A percentile compares a stretch with the other conserved stretches of the same genome.
Evolutionary conservation across 768 basidiomycete species (phyloP).

Genomic region (Boletus fagicola): DNA sequence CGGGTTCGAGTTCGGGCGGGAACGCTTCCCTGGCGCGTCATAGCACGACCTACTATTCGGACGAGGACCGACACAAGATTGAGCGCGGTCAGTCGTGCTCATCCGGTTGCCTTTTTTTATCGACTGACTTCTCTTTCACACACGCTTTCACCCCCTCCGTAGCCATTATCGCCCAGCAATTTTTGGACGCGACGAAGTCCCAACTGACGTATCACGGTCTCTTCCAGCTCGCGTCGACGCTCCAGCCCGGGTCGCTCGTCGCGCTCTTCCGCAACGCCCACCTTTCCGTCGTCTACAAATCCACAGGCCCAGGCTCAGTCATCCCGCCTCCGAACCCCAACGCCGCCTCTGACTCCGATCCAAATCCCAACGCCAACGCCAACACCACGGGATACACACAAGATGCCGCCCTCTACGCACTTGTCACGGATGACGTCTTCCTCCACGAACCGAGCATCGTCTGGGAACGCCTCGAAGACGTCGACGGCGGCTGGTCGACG

Average conservation of each 20-base stretch:
- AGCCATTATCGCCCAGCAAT: conserved; percentile 69
- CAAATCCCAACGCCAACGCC: background rate
- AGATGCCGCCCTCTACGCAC: conserved; percentile 62
- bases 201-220: conserved; percentile 89
- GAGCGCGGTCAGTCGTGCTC: conserved; percentile 56
- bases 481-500: conserved; percentile 73
- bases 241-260: conserved; percentile 58
- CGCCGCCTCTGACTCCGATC: background rate
- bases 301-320: background rate
- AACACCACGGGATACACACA: conserved; percentile 6
- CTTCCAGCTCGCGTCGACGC: conserved; percentile 62
- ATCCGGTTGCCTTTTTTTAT: background rate
- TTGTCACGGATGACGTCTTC: conserved; percentile 86
- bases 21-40: conserved; percentile 1
- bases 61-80: conserved; percentile 60
- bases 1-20: conserved; percentile 7
- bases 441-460: conserved; percentile 73
- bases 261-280: conserved; percentile 92
- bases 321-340: background rate
- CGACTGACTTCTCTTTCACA: background rate
- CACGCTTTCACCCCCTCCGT: background rate
- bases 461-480: conserved; percentile 89
- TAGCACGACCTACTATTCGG: conserved; percentile 37
- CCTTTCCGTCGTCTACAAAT: conserved; percentile 81
- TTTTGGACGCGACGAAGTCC: conserved; percentile 69